Evolutionary conservation across 2,329 filamentous ascomycete species (phyloP).

Genomic region (Neodidymelliopsis sp.): DNA sequence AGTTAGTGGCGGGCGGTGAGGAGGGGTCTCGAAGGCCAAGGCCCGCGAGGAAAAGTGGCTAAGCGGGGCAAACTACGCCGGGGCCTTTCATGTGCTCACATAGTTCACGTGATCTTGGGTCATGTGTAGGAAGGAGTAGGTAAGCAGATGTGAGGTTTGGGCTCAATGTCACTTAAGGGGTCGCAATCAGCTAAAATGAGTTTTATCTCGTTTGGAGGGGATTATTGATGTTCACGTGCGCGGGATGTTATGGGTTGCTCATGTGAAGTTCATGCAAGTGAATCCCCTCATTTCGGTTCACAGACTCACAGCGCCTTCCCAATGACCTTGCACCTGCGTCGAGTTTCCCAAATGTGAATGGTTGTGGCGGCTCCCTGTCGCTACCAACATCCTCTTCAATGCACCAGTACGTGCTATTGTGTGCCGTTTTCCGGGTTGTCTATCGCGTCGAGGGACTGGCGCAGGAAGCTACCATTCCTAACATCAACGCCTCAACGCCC

Average conservation of each 20-base stretch:
- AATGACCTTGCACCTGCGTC: too few species aligned
- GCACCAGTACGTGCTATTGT: constrained; percentile 4
- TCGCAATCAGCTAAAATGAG: too few species aligned
- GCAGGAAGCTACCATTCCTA: constrained; percentile 6
- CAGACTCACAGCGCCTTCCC: not conserved
- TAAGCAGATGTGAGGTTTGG: not conserved
- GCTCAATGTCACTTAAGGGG: too few species aligned
- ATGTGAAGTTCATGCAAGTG: not conserved
- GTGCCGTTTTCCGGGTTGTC: constrained; percentile 13
- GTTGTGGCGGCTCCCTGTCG: not conserved
- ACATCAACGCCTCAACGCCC: constrained; percentile 11
- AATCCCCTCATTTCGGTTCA: not conserved
- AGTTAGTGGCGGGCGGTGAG: constrained; percentile 29
- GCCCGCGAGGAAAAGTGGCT: constrained; percentile 6
- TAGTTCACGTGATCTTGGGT: too few species aligned
- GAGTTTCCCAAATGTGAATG: not conserved
- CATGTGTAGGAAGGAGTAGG: too few species aligned
- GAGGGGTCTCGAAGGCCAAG: constrained; percentile 22
- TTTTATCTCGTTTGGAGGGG: too few species aligned
- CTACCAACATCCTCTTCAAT: not conserved
- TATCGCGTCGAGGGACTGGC: constrained; percentile 10
- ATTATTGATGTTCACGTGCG: not conserved
- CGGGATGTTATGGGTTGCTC: not conserved
- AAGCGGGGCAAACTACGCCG: not conserved
- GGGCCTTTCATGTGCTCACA: constrained; percentile 9